Evolutionary conservation across 148 eudicot genomes (phyloP).

Genomic region (Linanthus parryae): DNA sequence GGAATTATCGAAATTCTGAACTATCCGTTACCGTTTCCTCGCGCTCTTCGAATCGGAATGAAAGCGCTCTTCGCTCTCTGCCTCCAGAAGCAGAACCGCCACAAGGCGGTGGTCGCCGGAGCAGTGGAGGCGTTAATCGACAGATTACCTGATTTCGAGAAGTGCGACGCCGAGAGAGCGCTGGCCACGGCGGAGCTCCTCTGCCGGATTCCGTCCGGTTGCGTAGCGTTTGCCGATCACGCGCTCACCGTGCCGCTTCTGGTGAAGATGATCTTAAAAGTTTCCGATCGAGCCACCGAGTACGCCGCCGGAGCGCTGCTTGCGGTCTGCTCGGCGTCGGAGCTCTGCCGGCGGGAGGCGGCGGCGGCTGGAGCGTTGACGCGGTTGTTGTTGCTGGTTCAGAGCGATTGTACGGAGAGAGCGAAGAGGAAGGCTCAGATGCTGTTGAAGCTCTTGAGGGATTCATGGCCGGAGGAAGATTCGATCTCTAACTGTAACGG

Average conservation of each 20-base stretch:
- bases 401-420: constrained; percentile 79
- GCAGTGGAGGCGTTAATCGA: constrained; percentile 54
- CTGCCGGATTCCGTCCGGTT: constrained; percentile 63
- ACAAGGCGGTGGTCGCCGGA: constrained; percentile 66
- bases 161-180: constrained; percentile 74
- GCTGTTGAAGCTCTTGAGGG: constrained; percentile 66
- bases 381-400: constrained; percentile 62
- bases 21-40: constrained; percentile 33
- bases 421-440: constrained; percentile 75
- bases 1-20: constrained; percentile 45
- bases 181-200: constrained; percentile 74
- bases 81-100: constrained; percentile 57
- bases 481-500: constrained; percentile 46
- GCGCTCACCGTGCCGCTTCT: constrained; percentile 58
- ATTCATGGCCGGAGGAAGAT: constrained; percentile 72
- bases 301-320: constrained; percentile 76
- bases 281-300: constrained; percentile 84
- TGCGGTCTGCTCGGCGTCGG: constrained; percentile 58
- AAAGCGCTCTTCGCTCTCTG: constrained; percentile 76
- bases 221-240: constrained; percentile 57
- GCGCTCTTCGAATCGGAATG: constrained; percentile 57
- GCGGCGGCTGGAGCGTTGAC: constrained; percentile 78
- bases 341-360: constrained; percentile 51
- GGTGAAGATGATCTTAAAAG: constrained; percentile 48
- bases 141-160: constrained; percentile 55